Conservation (phyloP, 495 filamentous ascomycete species). For the Articulospora tetracladia region DNA sequence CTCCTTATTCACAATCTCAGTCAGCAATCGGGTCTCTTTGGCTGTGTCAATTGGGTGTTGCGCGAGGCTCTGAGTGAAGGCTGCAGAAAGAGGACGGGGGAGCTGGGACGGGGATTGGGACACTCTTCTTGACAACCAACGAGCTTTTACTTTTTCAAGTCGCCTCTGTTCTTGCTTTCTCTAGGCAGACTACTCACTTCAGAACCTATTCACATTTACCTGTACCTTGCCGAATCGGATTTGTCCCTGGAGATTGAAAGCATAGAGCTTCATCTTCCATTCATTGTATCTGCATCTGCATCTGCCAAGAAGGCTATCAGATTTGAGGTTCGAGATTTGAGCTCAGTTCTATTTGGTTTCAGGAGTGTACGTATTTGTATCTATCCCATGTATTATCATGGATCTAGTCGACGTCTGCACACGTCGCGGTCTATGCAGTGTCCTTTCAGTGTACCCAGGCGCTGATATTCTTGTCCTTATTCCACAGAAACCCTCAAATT, state of each 20-base stretch:
- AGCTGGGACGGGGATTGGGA: conserved; percentile 14
- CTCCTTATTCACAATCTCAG: not conserved
- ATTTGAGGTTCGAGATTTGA: conserved; percentile 9
- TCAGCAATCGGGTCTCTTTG: not conserved
- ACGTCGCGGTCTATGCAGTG: conserved; percentile 8
- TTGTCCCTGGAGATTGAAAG: conserved; percentile 34
- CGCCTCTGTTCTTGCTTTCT: conserved; percentile 12
- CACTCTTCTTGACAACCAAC: conserved; percentile 9
- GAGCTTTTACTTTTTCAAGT: conserved; percentile 19
- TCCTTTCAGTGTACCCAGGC: conserved; percentile 18
- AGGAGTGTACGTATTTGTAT: conserved; percentile 46
- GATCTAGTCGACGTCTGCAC: conserved; percentile 6
- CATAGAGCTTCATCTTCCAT: conserved; percentile 48
- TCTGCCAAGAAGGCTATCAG: conserved; percentile 37
- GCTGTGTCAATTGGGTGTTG: conserved; percentile 9
- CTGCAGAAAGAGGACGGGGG: not conserved
- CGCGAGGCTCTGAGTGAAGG: conserved; percentile 17
- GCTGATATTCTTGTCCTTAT: conserved; percentile 23
- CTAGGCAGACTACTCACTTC: conserved; percentile 9
- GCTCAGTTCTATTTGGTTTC: conserved; percentile 22
- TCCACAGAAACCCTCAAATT: conserved; percentile 21
- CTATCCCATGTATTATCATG: conserved; percentile 31
- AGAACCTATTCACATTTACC: conserved; percentile 19
- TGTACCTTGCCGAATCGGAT: conserved; percentile 12
- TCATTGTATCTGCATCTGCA: conserved; percentile 40